Base-by-base conservation (phyloP, 257 asterid species). In the Lycium barbarum region DNA sequence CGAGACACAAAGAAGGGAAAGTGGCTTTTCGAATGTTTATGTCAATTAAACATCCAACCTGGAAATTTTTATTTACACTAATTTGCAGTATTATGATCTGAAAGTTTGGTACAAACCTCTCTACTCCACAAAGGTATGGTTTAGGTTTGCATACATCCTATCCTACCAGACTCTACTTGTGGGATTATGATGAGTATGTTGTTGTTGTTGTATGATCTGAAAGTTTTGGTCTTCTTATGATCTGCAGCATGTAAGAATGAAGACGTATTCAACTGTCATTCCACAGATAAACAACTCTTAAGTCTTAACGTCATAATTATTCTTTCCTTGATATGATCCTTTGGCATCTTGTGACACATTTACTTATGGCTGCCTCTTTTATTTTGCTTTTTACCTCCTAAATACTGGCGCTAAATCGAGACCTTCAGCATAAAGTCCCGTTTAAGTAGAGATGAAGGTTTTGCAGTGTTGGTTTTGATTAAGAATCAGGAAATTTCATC, bases 181-280 rank as follows among this genome's bases (percentile, higher is more conserved):
- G 33, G 33, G 33, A 26, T 26, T 26, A 26, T 26, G 33, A 26
- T 26, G 33, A 1, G 33, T 26, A 26, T 26, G 33, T 26, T 26
- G 33, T 13, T 5, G 45, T 49, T 4, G 62, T 51, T 22, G 49
- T 76, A 76, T 51, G 81, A 20, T 49, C 62, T 49, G 22, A 74
- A 74, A 22, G 63, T 13, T 49, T 74, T 13, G 20, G 57, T 22
- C 81, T 47, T 72, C 58, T 51, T 51, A 49, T 76, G 81, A 76
- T 51, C 15, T 7, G 63, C 63, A 76, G 12, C 15, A 14, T 26
- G 22, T 76, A 13, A 76, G 63, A 26, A 53, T 76, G 22, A 43
- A 51, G 63, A 51, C 1, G 45, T 13, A 26, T 22, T 13, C 22
- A 33, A 76, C 63, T 74, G 59, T 40, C 62, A 22, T 20, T 12